Conservation (phyloP, 129 eudicot genomes). For the Pulicaria dysenterica region DNA sequence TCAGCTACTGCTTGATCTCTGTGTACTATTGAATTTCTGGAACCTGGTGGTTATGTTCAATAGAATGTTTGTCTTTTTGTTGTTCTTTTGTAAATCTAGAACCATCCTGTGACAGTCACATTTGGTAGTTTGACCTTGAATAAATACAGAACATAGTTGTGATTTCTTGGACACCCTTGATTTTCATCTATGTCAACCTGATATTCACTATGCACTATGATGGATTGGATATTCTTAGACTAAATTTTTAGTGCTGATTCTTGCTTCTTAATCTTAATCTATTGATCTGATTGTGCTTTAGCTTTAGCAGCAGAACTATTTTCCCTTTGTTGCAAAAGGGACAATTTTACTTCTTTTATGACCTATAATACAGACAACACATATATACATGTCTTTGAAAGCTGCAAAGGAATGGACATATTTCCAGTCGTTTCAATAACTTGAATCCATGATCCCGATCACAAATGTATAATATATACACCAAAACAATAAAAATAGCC, state of each 20-base stretch:
- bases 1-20: constrained; percentile 35
- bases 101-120: constrained; percentile 23
- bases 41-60: constrained; percentile 10
- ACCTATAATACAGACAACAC: constrained; percentile 16
- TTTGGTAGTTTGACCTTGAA: constrained; percentile 30
- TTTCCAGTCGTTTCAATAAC: not conserved
- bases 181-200: not conserved
- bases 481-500: not conserved
- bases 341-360: constrained; percentile 1
- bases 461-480: constrained; percentile 20
- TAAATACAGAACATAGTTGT: constrained; percentile 22
- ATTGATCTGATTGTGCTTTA: no score
- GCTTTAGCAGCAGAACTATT: no score
- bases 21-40: constrained; percentile 4
- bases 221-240: not conserved
- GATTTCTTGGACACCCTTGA: constrained; percentile 6
- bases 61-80: constrained; percentile 18
- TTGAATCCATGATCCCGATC: constrained; percentile 4
- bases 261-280: no score
- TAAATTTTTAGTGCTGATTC: not conserved
- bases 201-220: not conserved
- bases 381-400: constrained; percentile 15
- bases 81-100: constrained; percentile 34
- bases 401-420: not conserved
- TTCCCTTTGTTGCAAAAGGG: not conserved